Base-by-base conservation (phyloP, 345 rosid species). In the Melaleuca alternifolia region DNA sequence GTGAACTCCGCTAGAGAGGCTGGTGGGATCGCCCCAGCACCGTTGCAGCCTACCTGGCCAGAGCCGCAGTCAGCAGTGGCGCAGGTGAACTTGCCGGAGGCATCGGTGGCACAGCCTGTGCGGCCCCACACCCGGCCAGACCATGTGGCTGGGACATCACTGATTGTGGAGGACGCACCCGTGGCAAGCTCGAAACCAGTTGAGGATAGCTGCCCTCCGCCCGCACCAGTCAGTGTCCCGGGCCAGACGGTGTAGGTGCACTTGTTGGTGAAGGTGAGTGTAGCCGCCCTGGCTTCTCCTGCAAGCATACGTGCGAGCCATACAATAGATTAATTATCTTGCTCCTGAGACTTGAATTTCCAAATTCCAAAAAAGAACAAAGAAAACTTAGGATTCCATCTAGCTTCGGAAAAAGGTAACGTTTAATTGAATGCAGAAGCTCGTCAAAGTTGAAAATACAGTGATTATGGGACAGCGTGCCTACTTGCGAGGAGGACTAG, bases 121-220 rank as follows among this genome's bases (percentile, higher is more conserved):
- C 92, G 88, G 30, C 82, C 92, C 93, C 93, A 92, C 15, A 91
- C 62, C 5, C 92, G 88, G 54, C 93, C 93, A 3, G 83, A 83
- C 90, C 89, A 92, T 4, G 89, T 86, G 4, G 85, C 77, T 0
- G 89, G 86, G 33, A 88, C 85, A 18, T 81, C 50, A 7, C 7
- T 0, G 61, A 92, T 5, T 6, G 86, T 9, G 21, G n/a, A 44
- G 20, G 86, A 53, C 50, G 83, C 83, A 18, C 51, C 24, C 2
- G 90, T 5, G 21, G 77, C 48, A 28, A 91, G 84, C 86, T 88
- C 86, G 6, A 90, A 88, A 41, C 92, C 93, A 10, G 92, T 85
- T 7, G 54, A 71, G 24, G 91, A 79, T n/a, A 90, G 86, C 41
- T 84, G 91, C 16, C 88, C 24, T 6, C 37, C 51, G 8, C 44